Evolutionary conservation across 495 filamentous ascomycete genomes (phyloP), one percentile per base, ranked within the genome.

Genomic region (Echria macrotheca): DNA sequence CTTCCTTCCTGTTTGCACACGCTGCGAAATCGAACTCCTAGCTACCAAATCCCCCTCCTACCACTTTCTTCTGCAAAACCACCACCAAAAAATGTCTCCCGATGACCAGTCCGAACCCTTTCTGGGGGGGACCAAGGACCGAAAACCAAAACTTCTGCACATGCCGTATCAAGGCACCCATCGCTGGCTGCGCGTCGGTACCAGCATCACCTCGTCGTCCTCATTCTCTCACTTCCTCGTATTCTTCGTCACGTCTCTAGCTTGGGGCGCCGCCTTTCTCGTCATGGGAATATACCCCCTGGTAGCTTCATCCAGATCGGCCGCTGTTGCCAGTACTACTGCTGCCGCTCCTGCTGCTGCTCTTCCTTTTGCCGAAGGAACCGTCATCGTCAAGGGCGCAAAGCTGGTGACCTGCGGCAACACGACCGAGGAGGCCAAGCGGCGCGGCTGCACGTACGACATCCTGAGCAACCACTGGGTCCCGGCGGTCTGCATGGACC

Each of bases 391-490:
- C 19, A 15, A 11, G 5, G 21, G 21, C 3, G 19, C 21, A 25
- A 43, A 25, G 10, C 3, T 24, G 9, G 6, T 29, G 7, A 12
- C 11, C 31, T 53, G 49, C 39, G 44, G 44, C 25, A 31, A 29
- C 14, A 48, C 54, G 5, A 10, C 25, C 2, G 21, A 28, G n/a
- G 49, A 44, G 14, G 54, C 54, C 2, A n/a, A 41, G n/a, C 21
- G 15, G 2, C 11, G 4, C 11, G 50, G 50, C 19, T 57, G 54
- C 29, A 14, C 47, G 23, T 54, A 54, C 44, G 50, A 58, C 38
- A 50, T 54, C 12, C 43, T 58, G 5, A n/a, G 15, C 11, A 57
- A 57, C 39, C 10, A 36, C n/a, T 53, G 37, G 37, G 17, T 57
- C 15, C 55, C 55, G 11, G 26, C 28, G 4, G 14, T 35, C 1